Base-by-base conservation (phyloP, 495 filamentous ascomycete genomes). In the Annulohypoxylon moriforme region DNA sequence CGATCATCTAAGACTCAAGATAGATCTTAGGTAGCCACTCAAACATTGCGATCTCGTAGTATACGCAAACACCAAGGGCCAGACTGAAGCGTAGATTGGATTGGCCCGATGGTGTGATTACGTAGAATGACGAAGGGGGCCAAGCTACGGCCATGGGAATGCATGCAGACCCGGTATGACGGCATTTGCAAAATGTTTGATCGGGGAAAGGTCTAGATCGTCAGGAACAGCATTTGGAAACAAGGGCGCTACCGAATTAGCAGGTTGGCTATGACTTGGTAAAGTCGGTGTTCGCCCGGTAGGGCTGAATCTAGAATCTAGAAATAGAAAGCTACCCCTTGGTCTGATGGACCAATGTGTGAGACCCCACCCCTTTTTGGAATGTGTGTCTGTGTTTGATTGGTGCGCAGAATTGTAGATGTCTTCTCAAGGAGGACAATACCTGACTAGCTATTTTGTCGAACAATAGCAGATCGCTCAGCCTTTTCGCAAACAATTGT, bases 281-380 rank as follows among this genome's bases (percentile, higher is more conserved):
- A 60, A 68, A 49, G 20, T 47, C 58, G 69, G 58, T 53, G 44
- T 52, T 14, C 8, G 49, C 25, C 55, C 49, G 42, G 66, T 73
- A 73, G 71, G 71, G 71, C 71, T 73, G 71, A 73, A 62, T 73
- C 71, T 69, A 69, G 66, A 73, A 65, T 73, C 70, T 69, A 73
- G 70, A 73, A 63, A 56, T 73, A 50, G 71, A 64, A 55, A 73
- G 61, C 60, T 65, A 68, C 57, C 62, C 60, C 42, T 49, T 60
- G 25, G 49, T 42, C 20, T 49, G 61, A 56, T 68, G 65, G 59
- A n/a, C 60, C 65, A 72, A 66, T 67, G 25, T 67, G 71, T 69
- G 25, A 69, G 66, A 67, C 66, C 71, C 71, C 71, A 69, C 66
- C 71, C 71, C 71, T 62, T 69, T 73, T 69, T 27, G 24, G 61